phyloP scores from a whole-genome alignment of 2,329 filamentous ascomycete species.

The Triangularia verruculosa region DNA sequence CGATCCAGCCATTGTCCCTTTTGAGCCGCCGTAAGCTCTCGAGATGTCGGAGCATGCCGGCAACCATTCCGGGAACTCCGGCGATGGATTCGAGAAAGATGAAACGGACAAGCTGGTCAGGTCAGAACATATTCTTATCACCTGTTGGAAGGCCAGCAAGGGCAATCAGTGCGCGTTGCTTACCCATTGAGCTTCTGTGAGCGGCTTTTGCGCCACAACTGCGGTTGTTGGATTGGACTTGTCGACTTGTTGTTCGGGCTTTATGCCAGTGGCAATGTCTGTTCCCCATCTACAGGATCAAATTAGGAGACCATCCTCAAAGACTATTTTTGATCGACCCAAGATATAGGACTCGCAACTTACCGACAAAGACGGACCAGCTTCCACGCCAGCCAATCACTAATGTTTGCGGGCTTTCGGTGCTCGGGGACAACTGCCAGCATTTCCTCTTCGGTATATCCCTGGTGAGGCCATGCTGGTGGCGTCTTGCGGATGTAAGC shows the following conservation, averaged over 20 bases:
- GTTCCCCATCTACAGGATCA: slow-evolving; percentile 65
- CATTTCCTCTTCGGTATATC: slow-evolving; percentile 80
- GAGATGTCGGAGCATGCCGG: slow-evolving; percentile 87
- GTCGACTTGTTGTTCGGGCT: slow-evolving; percentile 67
- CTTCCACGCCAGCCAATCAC: slow-evolving; percentile 75
- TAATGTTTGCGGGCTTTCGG: slow-evolving; percentile 66
- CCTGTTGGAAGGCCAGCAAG: neutral
- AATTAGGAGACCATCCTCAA: neutral
- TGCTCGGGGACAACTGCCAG: slow-evolving; percentile 70
- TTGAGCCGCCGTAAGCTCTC: slow-evolving; percentile 80
- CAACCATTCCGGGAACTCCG: slow-evolving; percentile 95
- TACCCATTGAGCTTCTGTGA: slow-evolving; percentile 84
- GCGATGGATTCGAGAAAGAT: slow-evolving; percentile 94
- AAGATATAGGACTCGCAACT: slow-evolving; percentile 5
- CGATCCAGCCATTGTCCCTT: slow-evolving; percentile 95
- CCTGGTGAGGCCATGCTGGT: slow-evolving; percentile 67
- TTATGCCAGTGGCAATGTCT: slow-evolving; percentile 73
- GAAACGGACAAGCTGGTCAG: slow-evolving; percentile 66
- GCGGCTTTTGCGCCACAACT: slow-evolving; percentile 51
- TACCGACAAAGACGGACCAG: slow-evolving; percentile 60
- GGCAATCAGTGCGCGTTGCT: neutral
- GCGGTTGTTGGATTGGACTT: slow-evolving; percentile 55
- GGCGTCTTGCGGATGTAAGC: slow-evolving; percentile 60
- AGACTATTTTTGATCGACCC: neutral
- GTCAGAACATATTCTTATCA: neutral